Conservation (phyloP, 2,329 filamentous ascomycete species). For the Cercospora sesami region DNA sequence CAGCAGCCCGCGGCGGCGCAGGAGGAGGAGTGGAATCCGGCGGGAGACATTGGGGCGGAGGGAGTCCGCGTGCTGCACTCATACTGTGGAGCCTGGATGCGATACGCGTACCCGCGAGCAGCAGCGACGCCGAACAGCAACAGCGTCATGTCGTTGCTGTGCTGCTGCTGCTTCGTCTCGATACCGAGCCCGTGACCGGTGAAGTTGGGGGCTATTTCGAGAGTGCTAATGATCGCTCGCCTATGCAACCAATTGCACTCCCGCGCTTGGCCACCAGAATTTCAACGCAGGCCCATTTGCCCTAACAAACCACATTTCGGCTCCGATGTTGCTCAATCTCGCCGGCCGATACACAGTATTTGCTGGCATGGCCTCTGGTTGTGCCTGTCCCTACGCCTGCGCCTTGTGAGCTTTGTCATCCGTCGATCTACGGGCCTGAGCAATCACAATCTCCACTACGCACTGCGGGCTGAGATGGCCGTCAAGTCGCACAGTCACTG, state of each 20-base stretch:
- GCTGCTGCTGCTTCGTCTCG: background rate
- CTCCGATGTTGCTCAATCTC: background rate
- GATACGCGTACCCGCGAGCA: background rate
- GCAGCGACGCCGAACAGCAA: background rate
- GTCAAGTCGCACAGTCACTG: background rate
- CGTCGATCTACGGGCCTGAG: background rate
- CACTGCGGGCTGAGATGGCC: conserved; percentile 8
- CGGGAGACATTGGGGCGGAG: background rate
- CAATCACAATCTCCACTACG: conserved; percentile 14
- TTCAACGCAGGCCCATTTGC: background rate
- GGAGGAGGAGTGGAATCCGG: background rate
- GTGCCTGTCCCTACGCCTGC: background rate
- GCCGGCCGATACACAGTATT: background rate
- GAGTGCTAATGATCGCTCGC: background rate
- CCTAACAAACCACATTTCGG: background rate
- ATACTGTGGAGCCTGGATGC: background rate
- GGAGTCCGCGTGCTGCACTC: background rate
- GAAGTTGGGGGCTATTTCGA: conserved; percentile 7
- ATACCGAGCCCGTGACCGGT: conserved; percentile 9
- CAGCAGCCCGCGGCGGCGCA: background rate
- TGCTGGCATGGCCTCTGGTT: background rate
- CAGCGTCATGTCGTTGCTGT: background rate
- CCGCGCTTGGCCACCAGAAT: background rate
- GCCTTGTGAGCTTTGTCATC: background rate
- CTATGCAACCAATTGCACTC: background rate